Evolutionary conservation across 2,329 filamentous ascomycete species (phyloP).

Genomic region (Aspergillus terreus): DNA sequence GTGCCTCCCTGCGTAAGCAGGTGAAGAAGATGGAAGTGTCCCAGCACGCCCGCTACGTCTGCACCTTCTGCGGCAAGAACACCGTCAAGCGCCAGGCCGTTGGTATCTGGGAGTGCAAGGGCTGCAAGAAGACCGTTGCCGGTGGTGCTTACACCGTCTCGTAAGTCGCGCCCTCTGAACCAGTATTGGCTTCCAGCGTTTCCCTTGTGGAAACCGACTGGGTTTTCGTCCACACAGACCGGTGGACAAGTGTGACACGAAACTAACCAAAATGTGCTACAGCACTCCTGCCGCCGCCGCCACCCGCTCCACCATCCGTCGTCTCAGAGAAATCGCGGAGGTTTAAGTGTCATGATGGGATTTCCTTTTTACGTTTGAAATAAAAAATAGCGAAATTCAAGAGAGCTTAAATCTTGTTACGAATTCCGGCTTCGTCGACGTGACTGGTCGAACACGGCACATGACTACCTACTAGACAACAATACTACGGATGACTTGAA

Average conservation of each 20-base stretch:
- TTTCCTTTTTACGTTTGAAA: constrained; percentile 35
- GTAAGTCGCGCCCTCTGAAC: constrained; percentile 59
- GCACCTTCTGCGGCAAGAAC: constrained; percentile 98
- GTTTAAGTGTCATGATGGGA: constrained; percentile 50
- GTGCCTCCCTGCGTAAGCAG: constrained; percentile 98
- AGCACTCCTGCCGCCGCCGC: constrained; percentile 91
- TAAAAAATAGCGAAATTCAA: constrained; percentile 36
- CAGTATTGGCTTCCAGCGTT: neutral
- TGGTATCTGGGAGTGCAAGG: constrained; percentile 96
- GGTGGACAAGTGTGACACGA: constrained; percentile 5
- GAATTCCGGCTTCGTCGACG: constrained; percentile 18
- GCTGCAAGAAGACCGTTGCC: constrained; percentile 90
- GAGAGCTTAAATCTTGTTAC: constrained; percentile 21
- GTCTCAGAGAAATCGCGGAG: constrained; percentile 96
- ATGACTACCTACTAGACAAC: neutral
- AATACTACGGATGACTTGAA: neutral
- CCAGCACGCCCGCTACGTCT: constrained; percentile 95
- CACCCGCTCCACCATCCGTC: constrained; percentile 92
- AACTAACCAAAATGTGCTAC: constrained; percentile 17
- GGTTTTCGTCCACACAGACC: neutral
- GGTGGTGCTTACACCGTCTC: constrained; percentile 93
- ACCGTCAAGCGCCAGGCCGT: constrained; percentile 86
- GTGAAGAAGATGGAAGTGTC: constrained; percentile 99
- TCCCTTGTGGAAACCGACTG: neutral
- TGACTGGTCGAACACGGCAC: constrained; percentile 14